phyloP scores from a whole-genome alignment of 2,329 filamentous ascomycete species.

The Cryphonectria carpinicola region DNA sequence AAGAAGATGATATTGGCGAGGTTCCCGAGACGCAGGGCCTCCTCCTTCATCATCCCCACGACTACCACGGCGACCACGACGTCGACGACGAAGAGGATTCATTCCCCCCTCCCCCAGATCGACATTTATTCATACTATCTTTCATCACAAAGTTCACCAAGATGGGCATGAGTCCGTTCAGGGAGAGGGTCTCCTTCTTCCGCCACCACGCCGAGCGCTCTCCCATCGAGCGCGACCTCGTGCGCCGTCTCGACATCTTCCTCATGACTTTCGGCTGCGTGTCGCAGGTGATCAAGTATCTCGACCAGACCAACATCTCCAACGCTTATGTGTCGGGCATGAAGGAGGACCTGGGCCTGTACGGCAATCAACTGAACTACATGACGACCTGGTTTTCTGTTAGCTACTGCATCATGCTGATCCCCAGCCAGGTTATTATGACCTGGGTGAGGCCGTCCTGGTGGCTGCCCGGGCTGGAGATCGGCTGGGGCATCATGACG shows the following conservation, averaged over 20 bases:
- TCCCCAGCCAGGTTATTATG: conserved; percentile 42
- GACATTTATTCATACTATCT: no score
- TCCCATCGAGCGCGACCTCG: conserved; percentile 38
- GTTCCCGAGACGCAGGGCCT: conserved; percentile 18
- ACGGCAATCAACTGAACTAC: conserved; percentile 35
- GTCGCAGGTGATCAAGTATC: conserved; percentile 38
- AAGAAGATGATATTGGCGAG: background rate
- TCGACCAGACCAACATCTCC: conserved; percentile 44
- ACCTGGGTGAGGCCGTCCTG: conserved; percentile 42
- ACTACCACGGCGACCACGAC: background rate
- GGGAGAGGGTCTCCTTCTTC: conserved; percentile 19
- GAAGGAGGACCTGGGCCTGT: conserved; percentile 41
- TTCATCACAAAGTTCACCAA: background rate
- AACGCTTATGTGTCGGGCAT: conserved; percentile 46
- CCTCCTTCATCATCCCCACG: background rate
- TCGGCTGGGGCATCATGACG: conserved; percentile 41
- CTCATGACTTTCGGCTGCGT: conserved; percentile 42
- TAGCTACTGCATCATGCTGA: conserved; percentile 42
- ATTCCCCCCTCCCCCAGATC: background rate
- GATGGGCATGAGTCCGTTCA: conserved; percentile 20
- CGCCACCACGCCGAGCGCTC: conserved; percentile 31
- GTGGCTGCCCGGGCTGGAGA: conserved; percentile 41
- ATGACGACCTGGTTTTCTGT: conserved; percentile 42
- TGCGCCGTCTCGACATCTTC: conserved; percentile 40
- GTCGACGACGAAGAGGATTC: background rate